Evolutionary conservation across 2,329 filamentous ascomycete species (phyloP).

Genomic region (Pezicula radicicola): DNA sequence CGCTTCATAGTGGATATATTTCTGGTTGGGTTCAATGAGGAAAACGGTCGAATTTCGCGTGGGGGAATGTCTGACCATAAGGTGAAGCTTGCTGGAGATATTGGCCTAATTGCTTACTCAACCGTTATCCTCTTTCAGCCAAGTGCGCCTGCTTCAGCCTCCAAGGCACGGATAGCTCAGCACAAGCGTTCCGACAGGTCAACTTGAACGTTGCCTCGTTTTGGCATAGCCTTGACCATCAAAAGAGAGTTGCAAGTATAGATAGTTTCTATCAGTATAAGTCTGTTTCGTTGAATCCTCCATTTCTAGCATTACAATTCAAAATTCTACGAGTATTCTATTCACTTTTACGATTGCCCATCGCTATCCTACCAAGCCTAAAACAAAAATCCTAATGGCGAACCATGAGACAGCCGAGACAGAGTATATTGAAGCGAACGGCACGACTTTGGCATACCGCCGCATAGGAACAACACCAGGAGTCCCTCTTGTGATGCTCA

Average conservation of each 20-base stretch:
- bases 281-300: no score
- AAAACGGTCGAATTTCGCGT: background rate
- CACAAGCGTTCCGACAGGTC: no score
- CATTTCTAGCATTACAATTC: background rate
- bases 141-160: background rate
- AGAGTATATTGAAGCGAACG: constrained; percentile 16
- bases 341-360: background rate
- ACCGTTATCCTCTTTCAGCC: background rate
- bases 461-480: constrained; percentile 13
- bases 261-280: no score
- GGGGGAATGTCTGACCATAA: background rate
- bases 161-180: background rate
- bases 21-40: background rate
- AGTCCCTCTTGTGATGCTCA: constrained; percentile 22
- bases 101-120: background rate
- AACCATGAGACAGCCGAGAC: constrained; percentile 21
- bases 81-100: no score
- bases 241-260: no score
- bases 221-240: no score
- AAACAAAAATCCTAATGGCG: constrained; percentile 8
- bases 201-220: no score
- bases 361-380: background rate
- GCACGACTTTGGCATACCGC: constrained; percentile 22
- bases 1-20: background rate
- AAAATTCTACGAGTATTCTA: background rate